Base-by-base conservation (phyloP, 495 filamentous ascomycete species). In the Neurospora pannonica region DNA sequence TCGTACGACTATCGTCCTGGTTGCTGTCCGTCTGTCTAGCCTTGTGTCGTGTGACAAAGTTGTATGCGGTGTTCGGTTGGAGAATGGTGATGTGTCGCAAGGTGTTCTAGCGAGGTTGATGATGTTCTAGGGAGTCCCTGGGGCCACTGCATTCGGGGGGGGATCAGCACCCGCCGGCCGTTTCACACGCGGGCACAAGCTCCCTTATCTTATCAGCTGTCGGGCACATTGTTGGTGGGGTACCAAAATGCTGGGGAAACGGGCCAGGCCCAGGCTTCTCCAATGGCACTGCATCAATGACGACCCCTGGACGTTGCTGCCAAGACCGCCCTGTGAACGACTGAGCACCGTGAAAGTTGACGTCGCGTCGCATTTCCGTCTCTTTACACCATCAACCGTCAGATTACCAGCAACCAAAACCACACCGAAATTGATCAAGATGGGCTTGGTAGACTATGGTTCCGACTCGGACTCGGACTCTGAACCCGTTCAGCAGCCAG, bases 391-490 rank as follows among this genome's bases (percentile, higher is more conserved):
- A 38, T 38, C 19, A 62, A 28, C 15, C 39, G 17, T 42, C n/a
- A 37, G 36, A 38, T 42, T 19, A 43, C 60, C 40, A 70, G 70
- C 38, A 75, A 70, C 37, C 0, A 0, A 19, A 67, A 34, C 28
- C 54, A 67, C 54, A 67, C 13, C 24, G 7, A 9, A 67, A 67
- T 34, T 3, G 54, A 67, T 67, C 28, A 84, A 24, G 8, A 97
- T 96, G 93, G 89, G 84, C 37, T 84, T 96, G 38, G 92, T 96
- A 71, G 89, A 91, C 73, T 96, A 97, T 78, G 54, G 54, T 67
- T 94, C 94, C 39, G 94, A 96, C 77, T 97, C 93, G 0, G 94
- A 97, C 76, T 89, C 84, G 28, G 85, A 87, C 42, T 92, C 92
- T 17, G 93, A 95, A 77, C 81, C n/a, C 87, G 92, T 74, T 54